phyloP scores from a whole-genome alignment of 2,329 filamentous ascomycete genomes.

The Clarireedia monteithiana region DNA sequence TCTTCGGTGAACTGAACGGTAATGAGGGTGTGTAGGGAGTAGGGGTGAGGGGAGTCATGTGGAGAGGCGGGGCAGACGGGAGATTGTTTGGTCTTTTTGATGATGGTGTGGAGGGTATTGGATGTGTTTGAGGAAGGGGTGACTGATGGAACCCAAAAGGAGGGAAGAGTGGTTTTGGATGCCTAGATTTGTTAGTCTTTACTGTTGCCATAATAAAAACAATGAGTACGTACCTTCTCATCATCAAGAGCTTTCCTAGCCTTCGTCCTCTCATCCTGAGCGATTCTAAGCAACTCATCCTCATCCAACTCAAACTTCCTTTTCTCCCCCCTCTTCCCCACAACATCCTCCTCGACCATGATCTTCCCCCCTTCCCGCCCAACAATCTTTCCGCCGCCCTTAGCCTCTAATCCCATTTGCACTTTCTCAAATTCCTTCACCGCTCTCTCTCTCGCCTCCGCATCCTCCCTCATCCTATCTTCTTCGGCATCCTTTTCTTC shows the following conservation, averaged over 20 bases:
- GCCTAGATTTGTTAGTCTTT: conserved; percentile 30
- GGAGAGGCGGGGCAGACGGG: conserved; percentile 73
- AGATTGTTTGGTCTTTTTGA: conserved; percentile 55
- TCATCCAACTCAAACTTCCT: conserved; percentile 77
- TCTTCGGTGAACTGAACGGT: conserved; percentile 72
- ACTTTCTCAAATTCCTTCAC: conserved; percentile 78
- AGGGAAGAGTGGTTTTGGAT: conserved; percentile 63
- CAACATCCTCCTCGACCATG: conserved; percentile 32
- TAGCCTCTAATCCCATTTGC: conserved; percentile 57
- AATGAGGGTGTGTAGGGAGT: conserved; percentile 73
- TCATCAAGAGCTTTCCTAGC: conserved; percentile 62
- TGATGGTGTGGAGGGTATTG: conserved; percentile 44
- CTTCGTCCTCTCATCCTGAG: conserved; percentile 60
- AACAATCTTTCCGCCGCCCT: conserved; percentile 31
- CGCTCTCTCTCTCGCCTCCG: conserved; percentile 62
- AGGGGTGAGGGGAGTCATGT: conserved; percentile 57
- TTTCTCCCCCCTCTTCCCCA: conserved; percentile 41
- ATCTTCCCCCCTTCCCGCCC: conserved; percentile 37
- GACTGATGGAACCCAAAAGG: conserved; percentile 87
- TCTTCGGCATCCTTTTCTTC: conserved; percentile 56
- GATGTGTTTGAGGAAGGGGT: conserved; percentile 61
- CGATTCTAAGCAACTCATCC: conserved; percentile 64
- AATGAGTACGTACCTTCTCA: conserved; percentile 50
- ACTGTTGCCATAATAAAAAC: neutral
- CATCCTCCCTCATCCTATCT: conserved; percentile 51